phyloP scores from a whole-genome alignment of 139 green algal species.

The Chlorella sp. region DNA sequence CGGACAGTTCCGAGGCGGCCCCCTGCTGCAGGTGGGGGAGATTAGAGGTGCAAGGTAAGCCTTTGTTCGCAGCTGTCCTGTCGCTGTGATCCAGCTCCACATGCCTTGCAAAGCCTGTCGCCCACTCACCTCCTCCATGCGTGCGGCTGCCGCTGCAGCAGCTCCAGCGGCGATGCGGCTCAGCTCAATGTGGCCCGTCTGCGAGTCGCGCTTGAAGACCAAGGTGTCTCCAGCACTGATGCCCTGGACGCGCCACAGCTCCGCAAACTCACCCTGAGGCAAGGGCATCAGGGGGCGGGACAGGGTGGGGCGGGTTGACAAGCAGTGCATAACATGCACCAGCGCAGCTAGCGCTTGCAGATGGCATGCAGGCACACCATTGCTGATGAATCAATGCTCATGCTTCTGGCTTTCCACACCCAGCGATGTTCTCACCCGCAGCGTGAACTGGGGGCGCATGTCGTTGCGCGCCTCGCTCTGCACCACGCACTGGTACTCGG shows the following conservation, averaged over 20 bases:
- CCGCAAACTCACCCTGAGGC: slow-evolving; percentile 30
- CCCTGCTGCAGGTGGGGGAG: not conserved
- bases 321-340: no score
- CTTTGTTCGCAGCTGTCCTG: not conserved
- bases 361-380: no score
- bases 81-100: not conserved
- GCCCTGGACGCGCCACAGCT: slow-evolving; percentile 35
- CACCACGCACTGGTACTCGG: slow-evolving; percentile 31
- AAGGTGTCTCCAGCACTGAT: slow-evolving; percentile 40
- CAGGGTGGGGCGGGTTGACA: no score
- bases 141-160: not conserved
- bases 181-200: slow-evolving; percentile 15
- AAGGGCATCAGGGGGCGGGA: not conserved
- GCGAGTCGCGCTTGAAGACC: slow-evolving; percentile 29
- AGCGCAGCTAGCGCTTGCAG: no score
- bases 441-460: slow-evolving; percentile 49
- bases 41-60: not conserved
- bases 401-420: no score
- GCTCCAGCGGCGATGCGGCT: not conserved
- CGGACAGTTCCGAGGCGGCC: not conserved
- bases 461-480: slow-evolving; percentile 49
- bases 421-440: slow-evolving; percentile 36
- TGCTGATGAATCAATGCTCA: no score
- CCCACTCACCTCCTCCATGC: slow-evolving; percentile 13
- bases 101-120: no score